Base-by-base conservation (phyloP, 2,329 filamentous ascomycete species). In the Leptosphaerulina australis region DNA sequence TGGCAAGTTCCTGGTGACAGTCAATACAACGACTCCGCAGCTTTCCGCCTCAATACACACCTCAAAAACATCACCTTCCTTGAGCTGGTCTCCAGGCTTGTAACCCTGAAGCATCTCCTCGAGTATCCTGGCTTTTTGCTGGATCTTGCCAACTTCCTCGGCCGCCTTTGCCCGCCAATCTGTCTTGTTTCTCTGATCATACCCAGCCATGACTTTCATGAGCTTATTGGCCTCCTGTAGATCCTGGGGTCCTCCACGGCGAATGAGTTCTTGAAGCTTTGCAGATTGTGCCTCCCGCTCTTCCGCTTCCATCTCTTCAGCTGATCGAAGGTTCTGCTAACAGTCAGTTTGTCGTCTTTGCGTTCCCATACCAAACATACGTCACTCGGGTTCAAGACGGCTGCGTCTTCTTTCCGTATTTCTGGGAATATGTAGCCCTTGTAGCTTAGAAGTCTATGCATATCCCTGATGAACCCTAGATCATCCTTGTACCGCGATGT, bases 181-280 rank as follows among this genome's bases (percentile, higher is more conserved):
- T 1, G 94, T 97, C 77, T 97, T 97, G 71, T 91, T 88, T 62
- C 92, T 82, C 50, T 90, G 97, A 72, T 99, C 94, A 74, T 90
- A 99, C 56, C 94, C 94, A 44, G 94, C 94, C 94, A 99, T 97
- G 60, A 99, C 83, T 76, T 99, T 99, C 94, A 99, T 99, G 44
- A 99, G 81, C 63, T 91, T 87, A 70, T 97, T 99, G 44, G 94
- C 94, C 78, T 99, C 94, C 72, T 97, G 93, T 51, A 99, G 77
- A 72, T 99, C 94, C 58, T 95, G 88, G 20, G 94, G 94, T 4
- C 90, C 87, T 45, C 94, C 94, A 60, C 94, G 83, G 53, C 94
- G 87, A 69, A 99, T 97, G 44, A 99, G 80, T 75, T 99, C 94
- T 70, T 99, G 94, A 14, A 99, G 81, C 75, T 99, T 99, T n/a